Percentiles rank a stretch among this genome's conserved stretches.
Conservation (phyloP, 2,329 filamentous ascomycete genomes). For the Leptographium flavum region DNA sequence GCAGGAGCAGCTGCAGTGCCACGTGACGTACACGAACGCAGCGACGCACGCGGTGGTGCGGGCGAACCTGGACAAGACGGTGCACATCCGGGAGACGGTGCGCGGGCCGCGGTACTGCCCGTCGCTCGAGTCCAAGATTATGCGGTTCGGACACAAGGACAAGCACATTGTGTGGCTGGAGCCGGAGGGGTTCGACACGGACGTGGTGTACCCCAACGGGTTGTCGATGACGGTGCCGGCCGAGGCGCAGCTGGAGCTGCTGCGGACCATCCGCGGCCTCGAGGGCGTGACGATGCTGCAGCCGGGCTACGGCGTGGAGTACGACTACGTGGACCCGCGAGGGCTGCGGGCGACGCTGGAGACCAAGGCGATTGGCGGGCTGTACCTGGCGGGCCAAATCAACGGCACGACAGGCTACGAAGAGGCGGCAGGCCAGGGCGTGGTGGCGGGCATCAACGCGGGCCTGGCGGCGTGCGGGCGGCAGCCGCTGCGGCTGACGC, state of each 20-base stretch:
- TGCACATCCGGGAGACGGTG: constrained; percentile 91
- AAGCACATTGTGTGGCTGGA: constrained; percentile 92
- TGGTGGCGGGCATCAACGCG: constrained; percentile 88
- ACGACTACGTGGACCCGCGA: constrained; percentile 94
- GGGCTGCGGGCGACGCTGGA: constrained; percentile 79
- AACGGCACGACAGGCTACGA: constrained; percentile 98
- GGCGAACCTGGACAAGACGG: constrained; percentile 83
- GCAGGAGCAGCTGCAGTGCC: constrained; percentile 60
- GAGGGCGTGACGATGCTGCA: constrained; percentile 87
- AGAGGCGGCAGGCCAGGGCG: constrained; percentile 86
- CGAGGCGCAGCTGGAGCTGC: constrained; percentile 68
- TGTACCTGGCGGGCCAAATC: constrained; percentile 91
- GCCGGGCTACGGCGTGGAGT: constrained; percentile 92
- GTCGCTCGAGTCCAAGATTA: constrained; percentile 85
- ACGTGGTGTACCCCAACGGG: constrained; percentile 90
- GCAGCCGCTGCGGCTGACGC: constrained; percentile 51
- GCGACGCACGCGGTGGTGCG: constrained; percentile 71
- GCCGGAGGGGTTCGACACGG: constrained; percentile 82
- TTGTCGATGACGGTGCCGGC: constrained; percentile 93
- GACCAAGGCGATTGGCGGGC: constrained; percentile 77
- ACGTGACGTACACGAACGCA: constrained; percentile 76
- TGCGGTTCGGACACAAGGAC: constrained; percentile 69
- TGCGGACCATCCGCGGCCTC: constrained; percentile 78
- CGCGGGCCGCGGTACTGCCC: constrained; percentile 92
- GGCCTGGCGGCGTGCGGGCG: constrained; percentile 62